Percentiles rank a stretch among this genome's conserved stretches.
Conservation (phyloP, 2,329 filamentous ascomycete species). For the Sphaerulina populicola region DNA sequence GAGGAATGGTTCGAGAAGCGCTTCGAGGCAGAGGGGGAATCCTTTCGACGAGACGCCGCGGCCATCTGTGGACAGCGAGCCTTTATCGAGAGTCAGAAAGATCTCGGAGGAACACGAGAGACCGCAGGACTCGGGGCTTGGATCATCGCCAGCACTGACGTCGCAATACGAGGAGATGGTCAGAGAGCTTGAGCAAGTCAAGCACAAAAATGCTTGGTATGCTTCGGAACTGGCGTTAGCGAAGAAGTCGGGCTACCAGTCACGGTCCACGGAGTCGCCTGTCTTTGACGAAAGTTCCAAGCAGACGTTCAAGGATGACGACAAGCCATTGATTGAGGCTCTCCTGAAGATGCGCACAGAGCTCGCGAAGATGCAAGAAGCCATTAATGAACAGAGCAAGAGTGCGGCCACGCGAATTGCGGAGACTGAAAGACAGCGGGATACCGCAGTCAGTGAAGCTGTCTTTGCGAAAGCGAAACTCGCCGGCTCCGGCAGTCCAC, state of each 20-base stretch:
- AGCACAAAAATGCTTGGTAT: conserved; percentile 92
- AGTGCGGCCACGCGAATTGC: conserved; percentile 82
- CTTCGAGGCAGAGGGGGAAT: conserved; percentile 13
- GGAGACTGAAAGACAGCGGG: conserved; percentile 87
- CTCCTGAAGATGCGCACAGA: conserved; percentile 85
- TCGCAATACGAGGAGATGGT: conserved; percentile 64
- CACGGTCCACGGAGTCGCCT: conserved; percentile 51
- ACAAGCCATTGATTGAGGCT: conserved; percentile 84
- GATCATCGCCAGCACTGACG: conserved; percentile 53
- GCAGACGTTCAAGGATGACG: conserved; percentile 82
- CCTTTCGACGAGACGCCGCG: conserved; percentile 20
- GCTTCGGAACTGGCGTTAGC: conserved; percentile 89
- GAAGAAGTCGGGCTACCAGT: conserved; percentile 76
- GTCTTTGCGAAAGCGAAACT: conserved; percentile 91
- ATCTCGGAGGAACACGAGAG: conserved; percentile 36
- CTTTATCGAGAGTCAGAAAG: conserved; percentile 24
- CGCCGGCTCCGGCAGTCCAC: conserved; percentile 59
- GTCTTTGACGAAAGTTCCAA: conserved; percentile 66
- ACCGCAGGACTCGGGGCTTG: conserved; percentile 54
- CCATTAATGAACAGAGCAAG: conserved; percentile 80
- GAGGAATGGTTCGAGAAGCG: conserved; percentile 8
- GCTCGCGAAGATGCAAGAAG: conserved; percentile 77
- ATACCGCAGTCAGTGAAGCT: conserved; percentile 88
- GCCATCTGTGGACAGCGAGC: conserved; percentile 23
- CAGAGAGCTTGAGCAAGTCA: conserved; percentile 77